A percentile compares a stretch with the other conserved stretches of the same genome.
These are phyloP conservation scores for Colletotrichum sp. DNA, from an alignment of 2,329 filamentous ascomycete genomes.

Conservation along the genomic window DNA sequence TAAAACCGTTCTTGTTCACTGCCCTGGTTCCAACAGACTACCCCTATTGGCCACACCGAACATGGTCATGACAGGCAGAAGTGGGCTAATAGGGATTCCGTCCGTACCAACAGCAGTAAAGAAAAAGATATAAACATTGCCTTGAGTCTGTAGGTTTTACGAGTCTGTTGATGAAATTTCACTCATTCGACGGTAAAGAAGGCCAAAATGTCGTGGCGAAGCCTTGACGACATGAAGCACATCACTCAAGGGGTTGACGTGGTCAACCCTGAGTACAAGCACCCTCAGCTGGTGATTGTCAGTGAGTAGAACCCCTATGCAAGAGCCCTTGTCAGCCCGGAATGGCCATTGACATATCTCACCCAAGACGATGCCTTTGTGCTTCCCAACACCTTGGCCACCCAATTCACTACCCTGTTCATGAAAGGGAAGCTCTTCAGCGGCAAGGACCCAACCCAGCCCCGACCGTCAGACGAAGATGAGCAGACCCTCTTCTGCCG, in stretches of 20 bases:
- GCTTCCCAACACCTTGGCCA: not conserved
- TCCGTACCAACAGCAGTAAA: not conserved
- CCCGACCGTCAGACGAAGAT: not conserved
- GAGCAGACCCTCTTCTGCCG: not conserved
- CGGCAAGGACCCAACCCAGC: not conserved
- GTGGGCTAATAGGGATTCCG: fast-evolving
- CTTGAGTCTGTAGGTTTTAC: not conserved
- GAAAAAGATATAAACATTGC: not conserved
- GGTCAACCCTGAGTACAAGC: not conserved
- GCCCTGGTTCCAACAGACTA: not conserved
- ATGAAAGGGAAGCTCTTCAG: not conserved
- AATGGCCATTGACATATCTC: fast-evolving
- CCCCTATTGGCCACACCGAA: not conserved
- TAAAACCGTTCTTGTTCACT: not conserved
- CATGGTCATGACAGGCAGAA: not conserved
- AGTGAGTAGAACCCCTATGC: not conserved
- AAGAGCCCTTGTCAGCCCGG: not conserved
- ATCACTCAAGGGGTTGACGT: not conserved
- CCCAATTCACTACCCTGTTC: not conserved
- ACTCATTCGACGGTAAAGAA: not conserved
- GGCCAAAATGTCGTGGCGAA: not conserved
- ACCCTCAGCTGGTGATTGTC: not conserved
- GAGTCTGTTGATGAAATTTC: not conserved
- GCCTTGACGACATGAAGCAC: not conserved
- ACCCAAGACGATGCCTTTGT: not conserved